phyloP scores from a whole-genome alignment of 495 filamentous ascomycete species.

The Penicillium cataractarum region DNA sequence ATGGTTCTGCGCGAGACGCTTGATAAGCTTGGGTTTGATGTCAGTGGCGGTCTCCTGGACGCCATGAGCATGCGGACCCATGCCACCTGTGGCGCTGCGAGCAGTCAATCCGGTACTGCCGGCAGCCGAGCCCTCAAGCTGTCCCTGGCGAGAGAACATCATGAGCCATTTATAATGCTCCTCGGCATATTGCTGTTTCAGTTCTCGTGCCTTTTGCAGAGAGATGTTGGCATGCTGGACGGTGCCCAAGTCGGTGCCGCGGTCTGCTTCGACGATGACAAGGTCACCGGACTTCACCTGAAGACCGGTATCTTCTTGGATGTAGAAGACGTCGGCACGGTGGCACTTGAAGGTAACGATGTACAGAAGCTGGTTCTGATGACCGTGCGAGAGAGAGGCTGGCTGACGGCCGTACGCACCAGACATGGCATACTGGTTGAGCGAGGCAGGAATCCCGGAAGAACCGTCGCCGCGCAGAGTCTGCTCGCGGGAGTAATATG shows the following conservation, averaged over 20 bases:
- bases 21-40: slow-evolving; percentile 93
- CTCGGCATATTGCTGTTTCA: slow-evolving; percentile 86
- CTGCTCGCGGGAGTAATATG: slow-evolving; percentile 54
- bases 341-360: slow-evolving; percentile 96
- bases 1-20: slow-evolving; percentile 86
- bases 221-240: slow-evolving; percentile 83
- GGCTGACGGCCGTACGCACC: slow-evolving; percentile 55
- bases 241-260: slow-evolving; percentile 94
- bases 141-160: slow-evolving; percentile 82
- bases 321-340: slow-evolving; percentile 93
- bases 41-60: slow-evolving; percentile 78
- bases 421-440: slow-evolving; percentile 60
- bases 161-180: slow-evolving; percentile 97
- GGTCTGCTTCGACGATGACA: slow-evolving; percentile 96
- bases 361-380: slow-evolving; percentile 82
- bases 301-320: slow-evolving; percentile 91
- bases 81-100: slow-evolving; percentile 70
- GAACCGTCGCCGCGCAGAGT: slow-evolving; percentile 44
- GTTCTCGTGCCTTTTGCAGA: slow-evolving; percentile 79
- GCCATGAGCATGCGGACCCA: slow-evolving; percentile 72
- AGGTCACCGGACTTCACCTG: slow-evolving; percentile 88
- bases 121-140: slow-evolving; percentile 64
- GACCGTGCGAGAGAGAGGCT: slow-evolving; percentile 67
- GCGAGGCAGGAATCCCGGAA: slow-evolving; percentile 42
- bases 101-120: slow-evolving; percentile 54